Percentiles rank a stretch among this genome's conserved stretches.
Conservation (phyloP, 2,329 filamentous ascomycete genomes). For the Catunica adiposa region DNA sequence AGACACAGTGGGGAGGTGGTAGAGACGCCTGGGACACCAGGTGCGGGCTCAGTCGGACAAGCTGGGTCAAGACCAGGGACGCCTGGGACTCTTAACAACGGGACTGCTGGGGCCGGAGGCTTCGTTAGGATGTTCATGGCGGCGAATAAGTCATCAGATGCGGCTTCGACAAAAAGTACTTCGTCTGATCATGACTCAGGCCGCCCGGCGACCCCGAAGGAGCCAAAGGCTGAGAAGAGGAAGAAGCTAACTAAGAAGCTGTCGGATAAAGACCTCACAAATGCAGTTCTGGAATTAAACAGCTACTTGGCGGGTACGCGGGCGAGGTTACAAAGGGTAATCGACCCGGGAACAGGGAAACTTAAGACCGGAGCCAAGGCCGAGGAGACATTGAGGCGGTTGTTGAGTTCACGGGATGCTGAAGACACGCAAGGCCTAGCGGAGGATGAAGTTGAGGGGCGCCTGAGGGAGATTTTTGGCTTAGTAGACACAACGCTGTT, state of each 20-base stretch:
- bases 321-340: conserved; percentile 42
- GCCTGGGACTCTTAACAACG: conserved; percentile 2
- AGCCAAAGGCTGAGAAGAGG: conserved; percentile 18
- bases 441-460: conserved; percentile 48
- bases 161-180: conserved; percentile 22
- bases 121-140: conserved; percentile 40
- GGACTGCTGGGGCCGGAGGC: conserved; percentile 22
- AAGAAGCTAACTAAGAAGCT: conserved; percentile 28
- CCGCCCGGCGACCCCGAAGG: neutral
- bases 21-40: neutral
- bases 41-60: neutral
- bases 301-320: conserved; percentile 80
- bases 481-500: conserved; percentile 91
- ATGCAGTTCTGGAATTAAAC: conserved; percentile 67
- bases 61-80: conserved; percentile 10
- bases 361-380: conserved; percentile 36
- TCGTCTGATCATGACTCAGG: conserved; percentile 32
- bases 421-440: conserved; percentile 22
- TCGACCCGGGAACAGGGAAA: conserved; percentile 46
- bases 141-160: conserved; percentile 11
- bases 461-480: conserved; percentile 59
- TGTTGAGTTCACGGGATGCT: conserved; percentile 26
- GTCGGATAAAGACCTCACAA: conserved; percentile 68
- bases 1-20: conserved; percentile 12
- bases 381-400: conserved; percentile 33